Percentiles rank a stretch among this genome's conserved stretches.
phyloP scores from a whole-genome alignment of 2,329 filamentous ascomycete genomes.

The Ceratocystis cacaofunesta region DNA sequence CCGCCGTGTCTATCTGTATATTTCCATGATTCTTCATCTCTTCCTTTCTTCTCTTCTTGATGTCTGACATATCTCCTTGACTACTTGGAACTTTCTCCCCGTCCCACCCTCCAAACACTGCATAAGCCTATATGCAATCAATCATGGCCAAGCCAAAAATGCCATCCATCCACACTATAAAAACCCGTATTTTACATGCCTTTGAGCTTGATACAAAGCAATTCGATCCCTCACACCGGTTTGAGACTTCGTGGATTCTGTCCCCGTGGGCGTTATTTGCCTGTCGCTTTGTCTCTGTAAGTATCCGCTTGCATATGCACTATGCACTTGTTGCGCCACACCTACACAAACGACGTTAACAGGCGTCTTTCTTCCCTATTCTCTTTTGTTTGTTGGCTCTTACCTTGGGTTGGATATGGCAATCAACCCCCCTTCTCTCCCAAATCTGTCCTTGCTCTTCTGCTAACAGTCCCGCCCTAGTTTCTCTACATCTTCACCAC shows the following conservation, averaged over 20 bases:
- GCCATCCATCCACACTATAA: background rate
- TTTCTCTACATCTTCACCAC: constrained; percentile 55
- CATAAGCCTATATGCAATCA: background rate
- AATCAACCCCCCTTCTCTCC: too few relatives aligned
- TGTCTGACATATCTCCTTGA: too few relatives aligned
- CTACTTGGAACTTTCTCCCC: background rate
- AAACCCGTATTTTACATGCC: constrained; percentile 13
- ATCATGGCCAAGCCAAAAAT: background rate
- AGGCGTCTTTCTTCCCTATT: too few relatives aligned
- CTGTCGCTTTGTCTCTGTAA: constrained; percentile 39
- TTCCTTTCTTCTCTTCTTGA: background rate
- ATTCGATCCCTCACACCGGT: constrained; percentile 48
- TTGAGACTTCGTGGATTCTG: constrained; percentile 72
- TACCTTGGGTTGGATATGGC: background rate
- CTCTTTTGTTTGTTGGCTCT: background rate
- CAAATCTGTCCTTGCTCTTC: too few relatives aligned
- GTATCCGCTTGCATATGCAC: constrained; percentile 20
- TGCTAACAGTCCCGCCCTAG: constrained; percentile 22
- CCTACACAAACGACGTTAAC: too few relatives aligned
- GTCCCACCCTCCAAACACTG: background rate
- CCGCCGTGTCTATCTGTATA: background rate
- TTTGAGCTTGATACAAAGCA: constrained; percentile 29
- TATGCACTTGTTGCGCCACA: background rate
- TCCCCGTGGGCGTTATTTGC: constrained; percentile 46
- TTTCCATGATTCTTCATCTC: background rate